Percentiles rank a stretch among this genome's conserved stretches.
Conservation (phyloP, 768 basidiomycete genomes). For the Leccinum longicurvipes region DNA sequence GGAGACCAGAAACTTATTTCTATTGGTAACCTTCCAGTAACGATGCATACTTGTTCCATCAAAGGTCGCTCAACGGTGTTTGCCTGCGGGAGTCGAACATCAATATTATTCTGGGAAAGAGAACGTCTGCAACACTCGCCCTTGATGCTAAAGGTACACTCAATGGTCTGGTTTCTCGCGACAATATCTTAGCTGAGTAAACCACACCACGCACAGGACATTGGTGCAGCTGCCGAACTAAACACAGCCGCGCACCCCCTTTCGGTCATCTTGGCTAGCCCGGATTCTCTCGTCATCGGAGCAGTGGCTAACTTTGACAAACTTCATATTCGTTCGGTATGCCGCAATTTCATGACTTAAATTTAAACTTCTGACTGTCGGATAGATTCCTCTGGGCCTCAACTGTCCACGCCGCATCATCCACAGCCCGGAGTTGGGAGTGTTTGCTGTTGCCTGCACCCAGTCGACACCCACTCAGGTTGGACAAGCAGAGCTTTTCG, state of each 20-base stretch:
- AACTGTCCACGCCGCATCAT: slow-evolving; percentile 69
- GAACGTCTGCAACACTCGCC: slow-evolving; percentile 65
- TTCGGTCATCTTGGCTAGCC: slow-evolving; percentile 58
- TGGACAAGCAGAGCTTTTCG: slow-evolving; percentile 44
- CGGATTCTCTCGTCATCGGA: slow-evolving; percentile 60
- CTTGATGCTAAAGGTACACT: slow-evolving; percentile 62
- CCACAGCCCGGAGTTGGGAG: slow-evolving; percentile 49
- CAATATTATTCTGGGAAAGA: slow-evolving; percentile 65
- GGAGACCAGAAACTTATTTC: slow-evolving; percentile 56
- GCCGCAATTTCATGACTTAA: slow-evolving; percentile 11
- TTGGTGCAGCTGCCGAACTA: slow-evolving; percentile 49
- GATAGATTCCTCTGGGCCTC: slow-evolving; percentile 65
- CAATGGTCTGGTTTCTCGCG: background rate
- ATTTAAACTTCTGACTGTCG: background rate
- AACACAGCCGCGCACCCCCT: slow-evolving; percentile 46
- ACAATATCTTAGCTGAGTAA: slow-evolving; percentile 1
- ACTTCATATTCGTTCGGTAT: slow-evolving; percentile 76
- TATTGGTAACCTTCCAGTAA: slow-evolving; percentile 66
- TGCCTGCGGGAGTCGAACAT: slow-evolving; percentile 67
- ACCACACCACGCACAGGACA: slow-evolving; percentile 38
- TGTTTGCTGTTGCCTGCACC: slow-evolving; percentile 65
- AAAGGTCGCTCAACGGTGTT: slow-evolving; percentile 58
- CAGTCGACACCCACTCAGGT: slow-evolving; percentile 52
- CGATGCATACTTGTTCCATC: slow-evolving; percentile 51
- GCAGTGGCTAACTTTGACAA: slow-evolving; percentile 65